Base-by-base conservation (phyloP, 164 flowering plant species). In the Stephania japonica region DNA sequence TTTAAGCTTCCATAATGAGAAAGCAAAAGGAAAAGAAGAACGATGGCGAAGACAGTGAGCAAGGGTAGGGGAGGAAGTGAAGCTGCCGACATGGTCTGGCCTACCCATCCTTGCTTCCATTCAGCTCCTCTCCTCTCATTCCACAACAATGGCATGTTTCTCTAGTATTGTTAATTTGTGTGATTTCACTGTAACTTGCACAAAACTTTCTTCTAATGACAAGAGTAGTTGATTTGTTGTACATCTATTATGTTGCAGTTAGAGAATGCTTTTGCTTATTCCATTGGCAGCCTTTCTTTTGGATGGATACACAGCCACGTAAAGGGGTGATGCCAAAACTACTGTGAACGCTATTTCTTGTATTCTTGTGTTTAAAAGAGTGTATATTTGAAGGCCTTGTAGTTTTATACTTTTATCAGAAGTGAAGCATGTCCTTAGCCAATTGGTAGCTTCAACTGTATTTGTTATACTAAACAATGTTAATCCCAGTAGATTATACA, bases 91-190 rank as follows among this genome's bases (percentile, higher is more conserved):
- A 85, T 26, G 56, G 90, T 81, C 50, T 84, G 86, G 53, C 72
- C 75, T 38, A 75, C 76, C 92, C 91, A 88, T 1, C 92, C 88
- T 42, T 83, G 89, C 69, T 85, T 87, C 97, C 93, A 86, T 42
- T 83, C 86, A 23, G 91, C 87, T 16, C 87, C 94, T 67, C 88
- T 85, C 67, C 86, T 85, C 27, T 70, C 84, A 1, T 78, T 72
- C 13, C 68, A 73, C 10, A 84, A 73, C 90, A 86, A 86, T 7
- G 80, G 84, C 86, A 89, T 86, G 69, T 78, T 56, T 68, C 24
- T 59, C 49, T 42, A 18, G 10, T 68, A 41, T 64, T 32, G 38
- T 32, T 32, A 32, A 32, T 32, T 32, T 32, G 42, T 64, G 24
- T 61, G 41, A 12, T 3, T 24, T 14, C 72, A 9, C 32, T 47